These are phyloP conservation scores for Penicillium sp. DNA, from an alignment of 2,329 filamentous ascomycete species.

Conservation along the genomic window DNA sequence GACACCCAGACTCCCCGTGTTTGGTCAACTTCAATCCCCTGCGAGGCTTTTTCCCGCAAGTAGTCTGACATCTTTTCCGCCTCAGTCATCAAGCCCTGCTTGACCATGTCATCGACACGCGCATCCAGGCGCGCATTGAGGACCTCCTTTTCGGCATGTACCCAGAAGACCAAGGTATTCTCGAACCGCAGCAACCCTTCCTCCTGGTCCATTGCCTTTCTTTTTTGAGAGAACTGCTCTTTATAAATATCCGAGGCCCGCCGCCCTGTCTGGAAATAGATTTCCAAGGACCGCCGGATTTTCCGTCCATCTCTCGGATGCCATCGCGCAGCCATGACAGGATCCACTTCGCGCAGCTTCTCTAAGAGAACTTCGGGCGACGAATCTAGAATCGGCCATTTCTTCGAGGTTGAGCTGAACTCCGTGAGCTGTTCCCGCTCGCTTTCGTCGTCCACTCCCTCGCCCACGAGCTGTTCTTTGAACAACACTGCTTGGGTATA, in stretches of 20 bases:
- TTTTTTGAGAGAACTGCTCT: constrained; percentile 58
- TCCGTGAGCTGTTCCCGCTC: constrained; percentile 22
- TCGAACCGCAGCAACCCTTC: constrained; percentile 47
- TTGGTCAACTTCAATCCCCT: constrained; percentile 62
- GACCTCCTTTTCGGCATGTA: constrained; percentile 68
- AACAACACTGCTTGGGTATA: constrained; percentile 90
- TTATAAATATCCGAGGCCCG: constrained; percentile 83
- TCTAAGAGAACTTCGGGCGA: constrained; percentile 69
- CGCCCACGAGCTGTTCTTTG: constrained; percentile 61
- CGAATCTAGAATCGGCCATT: constrained; percentile 69
- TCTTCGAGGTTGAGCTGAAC: constrained; percentile 29
- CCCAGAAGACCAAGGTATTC: constrained; percentile 75
- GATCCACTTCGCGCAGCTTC: constrained; percentile 76
- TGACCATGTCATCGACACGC: constrained; percentile 82
- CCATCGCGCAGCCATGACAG: constrained; percentile 85
- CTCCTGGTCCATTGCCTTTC: constrained; percentile 21
- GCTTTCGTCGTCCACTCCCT: constrained; percentile 25
- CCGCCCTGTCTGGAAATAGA: constrained; percentile 78
- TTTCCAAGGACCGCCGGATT: constrained; percentile 84
- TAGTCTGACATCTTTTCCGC: constrained; percentile 54
- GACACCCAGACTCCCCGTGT: constrained; percentile 91
- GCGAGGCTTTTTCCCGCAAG: constrained; percentile 41
- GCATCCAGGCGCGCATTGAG: constrained; percentile 69
- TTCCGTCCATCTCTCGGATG: constrained; percentile 91
- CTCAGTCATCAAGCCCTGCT: constrained; percentile 62